Conservation (phyloP, 139 green algal genomes). For the Coelastrella sp. region DNA sequence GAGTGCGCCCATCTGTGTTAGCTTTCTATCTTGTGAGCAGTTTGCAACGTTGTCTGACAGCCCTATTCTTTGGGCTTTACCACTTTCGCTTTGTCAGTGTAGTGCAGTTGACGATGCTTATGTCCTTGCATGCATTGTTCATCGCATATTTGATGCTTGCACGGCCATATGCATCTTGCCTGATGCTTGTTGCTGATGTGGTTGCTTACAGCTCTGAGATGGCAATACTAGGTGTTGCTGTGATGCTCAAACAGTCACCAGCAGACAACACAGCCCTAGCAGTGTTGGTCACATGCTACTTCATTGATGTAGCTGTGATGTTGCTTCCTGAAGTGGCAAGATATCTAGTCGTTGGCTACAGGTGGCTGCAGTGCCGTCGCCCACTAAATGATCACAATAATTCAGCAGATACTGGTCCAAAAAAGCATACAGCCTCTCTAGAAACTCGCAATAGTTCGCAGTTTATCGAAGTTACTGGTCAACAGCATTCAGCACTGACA, state of each 20-base stretch:
- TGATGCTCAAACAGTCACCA: not conserved
- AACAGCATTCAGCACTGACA: not conserved
- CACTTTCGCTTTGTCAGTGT: not conserved
- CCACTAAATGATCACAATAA: not conserved
- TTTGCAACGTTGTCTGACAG: not conserved
- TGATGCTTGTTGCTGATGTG: not conserved
- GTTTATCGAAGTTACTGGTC: not conserved
- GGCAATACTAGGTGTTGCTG: not conserved
- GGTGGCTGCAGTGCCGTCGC: not conserved
- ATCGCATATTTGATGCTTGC: not conserved
- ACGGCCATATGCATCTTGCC: not conserved
- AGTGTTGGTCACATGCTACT: conserved; percentile 10
- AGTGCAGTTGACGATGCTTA: not conserved
- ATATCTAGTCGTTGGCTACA: not conserved
- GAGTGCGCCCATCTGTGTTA: not conserved
- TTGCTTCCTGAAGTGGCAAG: not conserved
- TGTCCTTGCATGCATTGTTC: not conserved
- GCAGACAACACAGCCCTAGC: no score
- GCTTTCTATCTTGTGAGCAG: not conserved
- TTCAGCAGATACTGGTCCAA: not conserved
- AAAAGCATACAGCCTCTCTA: not conserved
- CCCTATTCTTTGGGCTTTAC: not conserved
- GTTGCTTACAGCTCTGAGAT: not conserved
- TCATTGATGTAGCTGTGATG: not conserved
- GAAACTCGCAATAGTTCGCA: not conserved